Conservation (phyloP, 2,329 filamentous ascomycete species). For the Trichoderma pleuroti region DNA sequence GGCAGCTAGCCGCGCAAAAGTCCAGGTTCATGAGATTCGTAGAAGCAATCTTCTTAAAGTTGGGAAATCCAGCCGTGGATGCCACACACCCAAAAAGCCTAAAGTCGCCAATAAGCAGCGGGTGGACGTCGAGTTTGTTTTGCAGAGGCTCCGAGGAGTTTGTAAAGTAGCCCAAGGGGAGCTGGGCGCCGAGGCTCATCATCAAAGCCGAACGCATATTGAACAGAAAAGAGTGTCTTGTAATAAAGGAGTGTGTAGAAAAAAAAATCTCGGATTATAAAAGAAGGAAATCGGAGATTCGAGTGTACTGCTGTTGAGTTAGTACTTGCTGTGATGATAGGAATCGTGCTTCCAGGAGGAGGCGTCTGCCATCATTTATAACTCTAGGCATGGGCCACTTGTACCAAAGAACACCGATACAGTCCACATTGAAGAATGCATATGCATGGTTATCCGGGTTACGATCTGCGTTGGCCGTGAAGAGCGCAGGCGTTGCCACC, state of each 20-base stretch:
- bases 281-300: conserved; percentile 33
- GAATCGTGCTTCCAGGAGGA: not conserved
- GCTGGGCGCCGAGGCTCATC: conserved; percentile 31
- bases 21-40: conserved; percentile 26
- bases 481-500: conserved; percentile 23
- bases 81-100: conserved; percentile 28
- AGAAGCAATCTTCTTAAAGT: conserved; percentile 23
- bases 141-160: not conserved
- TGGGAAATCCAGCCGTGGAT: conserved; percentile 24
- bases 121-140: conserved; percentile 14
- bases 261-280: conserved; percentile 25
- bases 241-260: conserved; percentile 26
- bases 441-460: not conserved
- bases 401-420: not conserved
- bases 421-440: conserved; percentile 23
- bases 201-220: conserved; percentile 32
- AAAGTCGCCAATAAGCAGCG: conserved; percentile 24
- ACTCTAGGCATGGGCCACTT: not conserved
- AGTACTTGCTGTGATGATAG: conserved; percentile 7
- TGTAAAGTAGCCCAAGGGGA: conserved; percentile 27
- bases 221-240: conserved; percentile 26
- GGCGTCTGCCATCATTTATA: conserved; percentile 9
- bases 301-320: conserved; percentile 23
- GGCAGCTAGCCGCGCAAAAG: conserved; percentile 27
- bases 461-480: conserved; percentile 15